These are phyloP conservation scores for Grigorovia yakushimaensis DNA, from an alignment of 805 yeast species.

Conservation along the genomic window DNA sequence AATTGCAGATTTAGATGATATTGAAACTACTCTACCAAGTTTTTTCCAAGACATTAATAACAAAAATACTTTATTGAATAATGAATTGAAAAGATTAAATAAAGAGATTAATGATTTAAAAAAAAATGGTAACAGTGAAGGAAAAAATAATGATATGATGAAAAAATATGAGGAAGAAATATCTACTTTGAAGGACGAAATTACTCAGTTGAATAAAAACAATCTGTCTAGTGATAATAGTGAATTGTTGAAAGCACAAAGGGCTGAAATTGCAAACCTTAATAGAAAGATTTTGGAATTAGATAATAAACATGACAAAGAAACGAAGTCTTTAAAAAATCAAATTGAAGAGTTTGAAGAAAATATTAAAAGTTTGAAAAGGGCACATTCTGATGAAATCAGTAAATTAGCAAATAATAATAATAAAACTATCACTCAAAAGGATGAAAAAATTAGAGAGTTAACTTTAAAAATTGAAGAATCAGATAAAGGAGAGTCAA, in stretches of 20 bases:
- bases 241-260: conserved; percentile 1
- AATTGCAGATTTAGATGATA: conserved; percentile 60
- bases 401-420: not conserved
- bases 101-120: conserved; percentile 7
- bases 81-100: conserved; percentile 48
- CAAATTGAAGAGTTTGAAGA: not conserved
- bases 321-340: not conserved
- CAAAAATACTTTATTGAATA: conserved; percentile 50
- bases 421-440: not conserved
- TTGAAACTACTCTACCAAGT: conserved; percentile 56
- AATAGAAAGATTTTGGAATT: not conserved
- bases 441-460: not conserved
- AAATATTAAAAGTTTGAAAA: not conserved
- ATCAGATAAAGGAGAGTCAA: not conserved
- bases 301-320: not conserved
- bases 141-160: not conserved
- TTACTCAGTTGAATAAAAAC: not conserved
- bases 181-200: not conserved
- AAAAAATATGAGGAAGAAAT: conserved; percentile 1
- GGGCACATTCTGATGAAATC: not conserved
- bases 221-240: not conserved
- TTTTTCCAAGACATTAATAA: conserved; percentile 55
- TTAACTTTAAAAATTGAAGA: not conserved
- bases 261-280: conserved; percentile 2
- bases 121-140: not conserved